Evolutionary conservation across 345 rosid species (phyloP), one percentile per base, ranked within the genome.

Genomic region (Populus deltoides): DNA sequence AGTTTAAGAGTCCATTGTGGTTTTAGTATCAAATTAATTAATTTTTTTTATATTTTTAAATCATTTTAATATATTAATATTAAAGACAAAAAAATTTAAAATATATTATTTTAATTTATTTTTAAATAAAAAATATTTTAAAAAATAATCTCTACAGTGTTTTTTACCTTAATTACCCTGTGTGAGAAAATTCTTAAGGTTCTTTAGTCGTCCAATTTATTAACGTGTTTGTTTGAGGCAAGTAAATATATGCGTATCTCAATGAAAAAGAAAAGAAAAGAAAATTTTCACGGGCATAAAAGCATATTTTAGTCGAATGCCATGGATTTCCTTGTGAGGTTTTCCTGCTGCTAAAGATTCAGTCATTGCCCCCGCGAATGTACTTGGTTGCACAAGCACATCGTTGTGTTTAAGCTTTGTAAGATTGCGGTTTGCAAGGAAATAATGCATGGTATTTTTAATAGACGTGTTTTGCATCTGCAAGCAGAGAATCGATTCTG

Each of bases 401-500:
- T 55, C n/a, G 61, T 55, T 55, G 61, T 55, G 61, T 18, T 72
- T 33, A 16, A 47, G 8, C n/a, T 5, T 10, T 4, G 27, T 7
- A 22, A 41, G 18, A 20, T 53, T 53, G 11, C 41, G 7, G 47
- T 33, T 4, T 33, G 66, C 45, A 11, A 72, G 66, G 47, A 55
- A 55, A 10, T 4, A 53, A 2, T 31, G 55, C 38, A 11, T 47
- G 11, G 2, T 10, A 31, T 35, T 17, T 53, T 57, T 6, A 3
- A 1, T 29, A 20, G 8, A 72, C 41, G 20, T 51, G n/a, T 51
- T 51, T 36, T 25, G 76, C 31, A 36, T 57, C 25, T 57, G 76
- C 61, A 75, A 71, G 77, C 36, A 76, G 57, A 66, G 85, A 77
- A 85, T 71, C 62, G 47, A 79, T 81, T 72, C 75, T 72, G 66